phyloP scores from a whole-genome alignment of 257 asterid genomes.

The Cruciata laevipes region DNA sequence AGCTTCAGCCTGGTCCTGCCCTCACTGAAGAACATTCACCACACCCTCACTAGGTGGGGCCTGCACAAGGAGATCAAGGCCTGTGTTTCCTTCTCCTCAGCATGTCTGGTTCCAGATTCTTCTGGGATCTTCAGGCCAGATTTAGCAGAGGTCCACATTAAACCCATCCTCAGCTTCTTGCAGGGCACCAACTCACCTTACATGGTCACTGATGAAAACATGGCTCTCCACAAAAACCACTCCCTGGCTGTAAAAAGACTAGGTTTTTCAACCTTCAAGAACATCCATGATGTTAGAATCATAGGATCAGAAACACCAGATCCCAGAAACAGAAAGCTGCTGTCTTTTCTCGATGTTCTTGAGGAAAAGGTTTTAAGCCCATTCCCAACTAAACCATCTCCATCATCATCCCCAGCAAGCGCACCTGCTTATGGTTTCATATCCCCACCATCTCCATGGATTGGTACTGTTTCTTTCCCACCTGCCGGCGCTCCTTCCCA shows the following conservation, averaged over 20 bases:
- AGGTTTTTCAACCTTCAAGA: conserved; percentile 24
- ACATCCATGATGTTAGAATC: conserved; percentile 20
- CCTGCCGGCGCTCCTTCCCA: conserved; percentile 55
- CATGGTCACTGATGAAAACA: conserved; percentile 28
- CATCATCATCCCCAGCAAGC: conserved; percentile 29
- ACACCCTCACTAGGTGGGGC: conserved; percentile 91
- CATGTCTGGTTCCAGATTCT: conserved; percentile 35
- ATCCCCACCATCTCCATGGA: conserved; percentile 59
- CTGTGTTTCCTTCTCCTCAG: conserved; percentile 44
- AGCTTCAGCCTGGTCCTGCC: conserved; percentile 38
- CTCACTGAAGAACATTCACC: conserved; percentile 56
- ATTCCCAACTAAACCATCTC: conserved; percentile 47
- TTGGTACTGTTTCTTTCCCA: conserved; percentile 50
- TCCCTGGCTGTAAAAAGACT: conserved; percentile 30
- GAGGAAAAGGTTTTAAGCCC: conserved; percentile 25
- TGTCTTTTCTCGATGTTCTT: conserved; percentile 28
- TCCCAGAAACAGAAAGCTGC: conserved; percentile 46
- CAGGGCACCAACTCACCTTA: conserved; percentile 45
- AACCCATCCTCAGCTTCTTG: conserved; percentile 44
- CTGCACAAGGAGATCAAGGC: conserved; percentile 58
- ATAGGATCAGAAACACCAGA: conserved; percentile 15
- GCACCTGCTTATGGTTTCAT: conserved; percentile 26
- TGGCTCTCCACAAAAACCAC: conserved; percentile 27
- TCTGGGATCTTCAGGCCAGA: conserved; percentile 24
- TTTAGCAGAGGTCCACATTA: conserved; percentile 28